Evolutionary conservation across 2,329 filamentous ascomycete genomes (phyloP), one percentile per base, ranked within the genome.

Genomic region (Knufia fluminis): DNA sequence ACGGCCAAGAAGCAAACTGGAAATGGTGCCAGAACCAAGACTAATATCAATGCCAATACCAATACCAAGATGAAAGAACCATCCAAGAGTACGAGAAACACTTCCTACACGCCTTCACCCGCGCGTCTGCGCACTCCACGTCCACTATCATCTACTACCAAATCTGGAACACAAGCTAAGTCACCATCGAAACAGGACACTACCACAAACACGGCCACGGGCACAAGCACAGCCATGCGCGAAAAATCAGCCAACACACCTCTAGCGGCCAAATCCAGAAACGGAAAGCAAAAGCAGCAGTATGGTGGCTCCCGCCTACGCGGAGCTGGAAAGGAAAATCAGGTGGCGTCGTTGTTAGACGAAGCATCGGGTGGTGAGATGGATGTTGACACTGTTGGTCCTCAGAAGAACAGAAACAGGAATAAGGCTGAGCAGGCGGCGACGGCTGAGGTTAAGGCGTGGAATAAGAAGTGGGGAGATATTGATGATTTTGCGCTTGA

Each of bases 251-350:
- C 26, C 46, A 47, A 38, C n/a, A 23, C 28, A 2, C 17, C 36
- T 17, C 23, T 35, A 38, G 12, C 23, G 22, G 33, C 41, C 49
- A 42, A 14, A 2, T 3, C 23, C 39, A 20, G 12, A 19, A 38
- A 46, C 35, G 36, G 10, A 46, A 42, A 31, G 39, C 56, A 49
- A 46, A 42, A 31, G 39, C 56, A 51, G 55, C 55, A 32, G 28
- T 56, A 49, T 59, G 57, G 57, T 59, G 57, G 57, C 45, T 57
- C 49, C 53, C 54, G 14, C 40, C 50, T 4, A 4, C 40, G 26
- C 39, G 28, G 16, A 23, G 14, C 17, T 1, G 82, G 82, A 26
- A 80, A 70, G 1, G 83, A 84, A 65, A 82, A 90, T 83, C 83
- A 87, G 16, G 79, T 80, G 17, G 12, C 31, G 2, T 38, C 24